A percentile compares a stretch with the other conserved stretches of the same genome.
phyloP scores from a whole-genome alignment of 2,329 filamentous ascomycete genomes.

The Aureobasidium sp. region DNA sequence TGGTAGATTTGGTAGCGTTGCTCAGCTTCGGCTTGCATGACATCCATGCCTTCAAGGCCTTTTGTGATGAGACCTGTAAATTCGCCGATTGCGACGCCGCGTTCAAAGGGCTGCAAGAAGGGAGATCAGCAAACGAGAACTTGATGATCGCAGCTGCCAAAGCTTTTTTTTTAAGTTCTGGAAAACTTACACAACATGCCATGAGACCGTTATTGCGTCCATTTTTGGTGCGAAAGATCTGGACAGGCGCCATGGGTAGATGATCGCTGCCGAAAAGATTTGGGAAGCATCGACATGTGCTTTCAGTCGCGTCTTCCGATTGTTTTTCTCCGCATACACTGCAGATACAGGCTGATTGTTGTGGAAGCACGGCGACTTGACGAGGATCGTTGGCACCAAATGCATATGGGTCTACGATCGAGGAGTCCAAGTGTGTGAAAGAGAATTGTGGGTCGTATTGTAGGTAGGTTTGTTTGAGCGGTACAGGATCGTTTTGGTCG shows the following conservation, averaged over 20 bases:
- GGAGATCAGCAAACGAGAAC: too few species aligned
- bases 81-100: slow-evolving; percentile 45
- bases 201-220: slow-evolving; percentile 48
- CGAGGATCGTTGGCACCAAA: slow-evolving; percentile 46
- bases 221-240: slow-evolving; percentile 43
- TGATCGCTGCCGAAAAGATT: slow-evolving; percentile 41
- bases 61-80: slow-evolving; percentile 48
- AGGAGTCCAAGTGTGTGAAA: slow-evolving; percentile 43
- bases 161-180: too few species aligned
- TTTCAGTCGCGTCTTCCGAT: slow-evolving; percentile 40
- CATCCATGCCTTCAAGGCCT: slow-evolving; percentile 43
- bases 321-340: slow-evolving; percentile 40
- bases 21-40: slow-evolving; percentile 37
- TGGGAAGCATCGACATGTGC: slow-evolving; percentile 46
- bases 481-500: slow-evolving; percentile 36
- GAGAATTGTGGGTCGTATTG: slow-evolving; percentile 39
- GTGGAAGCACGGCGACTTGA: slow-evolving; percentile 16
- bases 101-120: slow-evolving; percentile 33
- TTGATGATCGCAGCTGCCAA: too few species aligned
- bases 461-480: slow-evolving; percentile 38
- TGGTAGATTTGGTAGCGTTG: slow-evolving; percentile 50
- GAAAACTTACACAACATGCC: slow-evolving; percentile 25
- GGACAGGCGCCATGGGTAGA: slow-evolving; percentile 36
- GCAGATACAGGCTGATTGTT: slow-evolving; percentile 27
- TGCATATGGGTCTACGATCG: slow-evolving; percentile 37